Conservation (phyloP, 2,329 filamentous ascomycete genomes). For the Exophiala sideris region DNA sequence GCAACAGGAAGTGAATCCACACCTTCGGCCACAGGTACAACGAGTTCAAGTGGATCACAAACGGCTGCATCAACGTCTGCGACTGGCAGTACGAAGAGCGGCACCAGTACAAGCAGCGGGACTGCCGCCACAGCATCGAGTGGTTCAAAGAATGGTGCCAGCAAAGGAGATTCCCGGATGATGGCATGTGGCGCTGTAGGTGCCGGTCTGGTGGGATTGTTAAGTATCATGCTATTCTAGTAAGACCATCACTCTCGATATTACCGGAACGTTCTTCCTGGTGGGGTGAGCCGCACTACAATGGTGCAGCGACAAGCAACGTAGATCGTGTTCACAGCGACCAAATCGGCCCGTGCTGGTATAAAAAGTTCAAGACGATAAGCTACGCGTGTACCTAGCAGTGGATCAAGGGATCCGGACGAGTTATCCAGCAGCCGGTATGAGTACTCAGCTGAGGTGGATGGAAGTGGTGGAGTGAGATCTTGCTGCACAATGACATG, state of each 20-base stretch:
- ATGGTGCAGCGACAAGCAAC: not conserved
- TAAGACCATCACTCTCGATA: too few species aligned
- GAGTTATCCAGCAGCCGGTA: too few species aligned
- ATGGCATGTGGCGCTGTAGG: constrained; percentile 4
- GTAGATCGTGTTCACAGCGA: not conserved
- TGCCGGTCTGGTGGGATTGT: constrained; percentile 9
- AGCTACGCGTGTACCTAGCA: not conserved
- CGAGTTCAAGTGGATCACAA: not conserved
- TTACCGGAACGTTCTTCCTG: not conserved
- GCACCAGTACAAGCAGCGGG: too few species aligned
- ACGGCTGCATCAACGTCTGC: too few species aligned
- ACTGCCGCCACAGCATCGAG: not conserved
- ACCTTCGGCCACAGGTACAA: not conserved
- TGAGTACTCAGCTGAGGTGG: too few species aligned
- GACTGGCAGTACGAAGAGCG: too few species aligned
- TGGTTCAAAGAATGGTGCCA: constrained; percentile 7
- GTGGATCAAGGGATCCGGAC: too few species aligned
- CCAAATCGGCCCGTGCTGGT: not conserved
- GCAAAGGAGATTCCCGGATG: constrained; percentile 2
- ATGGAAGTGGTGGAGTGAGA: not conserved
- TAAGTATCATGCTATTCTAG: not conserved
- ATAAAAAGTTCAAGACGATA: not conserved
- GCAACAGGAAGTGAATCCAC: constrained; percentile 10
- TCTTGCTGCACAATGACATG: constrained; percentile 1
- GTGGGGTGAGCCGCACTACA: not conserved